Evolutionary conservation across 352 stramenopile species (phyloP).

Genomic region (Phytophthora kernoviae): DNA sequence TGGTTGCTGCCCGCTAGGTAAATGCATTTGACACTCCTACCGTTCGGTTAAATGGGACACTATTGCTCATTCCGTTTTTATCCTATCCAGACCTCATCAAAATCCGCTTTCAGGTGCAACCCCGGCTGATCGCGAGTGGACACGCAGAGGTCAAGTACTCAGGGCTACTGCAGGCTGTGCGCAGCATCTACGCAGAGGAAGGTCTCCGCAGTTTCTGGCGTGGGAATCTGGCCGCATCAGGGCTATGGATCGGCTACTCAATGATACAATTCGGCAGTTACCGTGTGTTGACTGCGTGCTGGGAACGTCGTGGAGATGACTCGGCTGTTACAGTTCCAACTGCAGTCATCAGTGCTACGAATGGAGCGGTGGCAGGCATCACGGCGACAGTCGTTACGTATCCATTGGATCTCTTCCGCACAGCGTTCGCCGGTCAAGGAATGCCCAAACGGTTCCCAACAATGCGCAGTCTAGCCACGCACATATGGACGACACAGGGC

Average conservation of each 20-base stretch:
- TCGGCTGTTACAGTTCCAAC: background rate
- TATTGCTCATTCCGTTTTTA: background rate
- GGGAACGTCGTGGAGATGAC: slow-evolving; percentile 30
- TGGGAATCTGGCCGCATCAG: slow-evolving; percentile 76
- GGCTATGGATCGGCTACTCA: slow-evolving; percentile 86
- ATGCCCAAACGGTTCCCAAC: slow-evolving; percentile 83
- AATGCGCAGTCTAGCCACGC: slow-evolving; percentile 71
- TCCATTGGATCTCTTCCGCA: slow-evolving; percentile 95
- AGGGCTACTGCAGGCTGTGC: slow-evolving; percentile 56
- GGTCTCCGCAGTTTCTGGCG: slow-evolving; percentile 83
- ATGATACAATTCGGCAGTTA: slow-evolving; percentile 78
- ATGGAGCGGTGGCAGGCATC: slow-evolving; percentile 88
- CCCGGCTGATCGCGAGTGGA: slow-evolving; percentile 41
- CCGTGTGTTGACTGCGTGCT: slow-evolving; percentile 49
- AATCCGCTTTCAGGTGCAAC: slow-evolving; percentile 85
- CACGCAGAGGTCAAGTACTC: slow-evolving; percentile 49
- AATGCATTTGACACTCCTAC: background rate
- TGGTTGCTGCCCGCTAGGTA: slow-evolving; percentile 76
- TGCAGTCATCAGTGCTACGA: slow-evolving; percentile 61
- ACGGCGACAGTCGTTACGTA: slow-evolving; percentile 92
- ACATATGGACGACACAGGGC: slow-evolving; percentile 79
- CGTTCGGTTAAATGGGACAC: background rate
- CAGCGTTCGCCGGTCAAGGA: slow-evolving; percentile 92
- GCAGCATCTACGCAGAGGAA: slow-evolving; percentile 81
- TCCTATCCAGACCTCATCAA: slow-evolving; percentile 65